Base-by-base conservation (phyloP, 805 yeast species). In the Pichia paraexigua region DNA sequence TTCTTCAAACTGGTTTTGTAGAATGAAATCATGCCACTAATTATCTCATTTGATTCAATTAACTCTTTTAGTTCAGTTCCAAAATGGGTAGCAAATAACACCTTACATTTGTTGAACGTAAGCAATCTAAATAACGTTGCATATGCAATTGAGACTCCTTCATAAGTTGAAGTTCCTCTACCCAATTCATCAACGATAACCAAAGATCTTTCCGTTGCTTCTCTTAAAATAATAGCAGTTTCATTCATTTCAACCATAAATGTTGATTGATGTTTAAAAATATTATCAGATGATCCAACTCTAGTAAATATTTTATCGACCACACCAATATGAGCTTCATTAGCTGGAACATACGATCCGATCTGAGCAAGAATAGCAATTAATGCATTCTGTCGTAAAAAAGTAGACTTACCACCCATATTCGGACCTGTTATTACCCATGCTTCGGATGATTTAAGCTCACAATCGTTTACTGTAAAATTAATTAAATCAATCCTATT, bases 201-300 rank as follows among this genome's bases (percentile, higher is more conserved):
- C 54, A 90, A 69, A 0, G 96, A 87, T 37, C 75, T 70, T 1
- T 70, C 58, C 0, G 94, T 83, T 10, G 95, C 84, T 43, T 79
- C 77, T 40, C 77, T 71, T 39, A 90, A 63, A 37, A 90, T 88
- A 43, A 73, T 68, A 2, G 88, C 79, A 2, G 95, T 85, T 63
- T 90, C 97, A 41, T 83, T 74, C 96, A 90, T 88, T 60, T 90
- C 97, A 17, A 85, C 87, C 96, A 89, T 87, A 61, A 90, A 90
- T 0, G 97, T 89, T n/a, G 94, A 85, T 60, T 85, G 79, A 42
- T 90, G 90, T 46, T 80, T 76, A 53, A 79, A 78, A 27, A 90
- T 75, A 60, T 88, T 88, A 68, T 90, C 97, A 0, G 88, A 83
- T 0, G 97, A 90, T 2, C 90, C 90, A 62, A 88, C 82, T 27